Evolutionary conservation across 371 early-diverging fungal genomes (phyloP).

Genomic region (Nosema muscidifuracis): DNA sequence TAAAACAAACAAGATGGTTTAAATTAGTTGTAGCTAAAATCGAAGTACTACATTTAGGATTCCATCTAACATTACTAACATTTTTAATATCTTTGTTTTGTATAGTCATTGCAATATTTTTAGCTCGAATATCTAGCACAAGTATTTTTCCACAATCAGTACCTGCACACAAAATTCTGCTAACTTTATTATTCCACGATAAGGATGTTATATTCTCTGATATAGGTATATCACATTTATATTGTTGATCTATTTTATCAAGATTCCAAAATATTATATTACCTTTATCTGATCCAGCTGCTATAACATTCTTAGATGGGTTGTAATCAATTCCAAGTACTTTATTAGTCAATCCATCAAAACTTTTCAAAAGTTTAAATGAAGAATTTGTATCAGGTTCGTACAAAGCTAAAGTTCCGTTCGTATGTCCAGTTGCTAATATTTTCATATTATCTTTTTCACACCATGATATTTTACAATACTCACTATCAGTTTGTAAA

Average conservation of each 20-base stretch:
- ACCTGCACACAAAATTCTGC: conserved; percentile 58
- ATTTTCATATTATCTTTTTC: conserved; percentile 29
- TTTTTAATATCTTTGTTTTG: conserved; percentile 27
- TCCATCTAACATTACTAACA: conserved; percentile 38
- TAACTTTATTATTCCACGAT: conserved; percentile 59
- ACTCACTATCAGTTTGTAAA: conserved; percentile 46
- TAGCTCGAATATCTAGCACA: conserved; percentile 59
- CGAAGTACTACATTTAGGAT: conserved; percentile 30
- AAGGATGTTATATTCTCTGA: conserved; percentile 47
- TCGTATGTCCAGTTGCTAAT: conserved; percentile 59
- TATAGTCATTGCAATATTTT: conserved; percentile 55
- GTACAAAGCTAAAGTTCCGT: conserved; percentile 53
- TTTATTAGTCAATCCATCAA: conserved; percentile 47
- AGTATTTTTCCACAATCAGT: conserved; percentile 55
- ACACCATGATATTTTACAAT: conserved; percentile 61
- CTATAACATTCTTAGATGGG: conserved; percentile 54
- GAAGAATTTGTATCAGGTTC: conserved; percentile 25
- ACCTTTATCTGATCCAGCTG: conserved; percentile 54
- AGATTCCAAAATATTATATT: conserved; percentile 60
- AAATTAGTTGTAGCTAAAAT: conserved; percentile 34
- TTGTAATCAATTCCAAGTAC: conserved; percentile 61
- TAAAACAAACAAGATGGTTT: conserved; percentile 18
- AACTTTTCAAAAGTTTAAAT: conserved; percentile 20
- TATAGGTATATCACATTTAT: conserved; percentile 53
- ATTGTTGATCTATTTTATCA: conserved; percentile 57